Evolutionary conservation across 768 basidiomycete species (phyloP), one percentile per base, ranked within the genome.

Genomic region (Tricholomella constricta): DNA sequence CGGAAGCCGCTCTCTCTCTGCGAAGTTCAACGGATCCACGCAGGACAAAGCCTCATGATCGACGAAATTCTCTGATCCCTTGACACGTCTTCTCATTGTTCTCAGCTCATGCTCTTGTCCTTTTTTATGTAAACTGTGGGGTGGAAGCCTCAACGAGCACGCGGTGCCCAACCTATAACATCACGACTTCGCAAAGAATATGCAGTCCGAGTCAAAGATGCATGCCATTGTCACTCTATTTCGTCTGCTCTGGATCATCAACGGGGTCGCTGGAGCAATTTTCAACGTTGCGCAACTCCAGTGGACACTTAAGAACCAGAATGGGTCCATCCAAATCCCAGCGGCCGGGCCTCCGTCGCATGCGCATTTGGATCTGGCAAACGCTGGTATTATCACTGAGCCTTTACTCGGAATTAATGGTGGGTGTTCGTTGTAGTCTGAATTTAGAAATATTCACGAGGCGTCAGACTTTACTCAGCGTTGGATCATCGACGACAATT

Each of bases 401-500:
- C 81, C 82, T 8, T 62, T 83, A 26, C 66, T 80, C 8, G 80
- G 76, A 3, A 76, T 80, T 31, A 83, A 83, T 52, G 83, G 81
- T 80, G 20, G n/a, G 60, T 37, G 10, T 26, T 32, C 20, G 2
- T 9, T 19, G 7, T 34, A n/a, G 40, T 40, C 29, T 20, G 22
- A 29, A 10, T 41, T 31, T 19, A 14, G 4, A 17, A 48, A 36
- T 22, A 49, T 46, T 29, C 12, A 12, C 41, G 12, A 27, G 15
- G 25, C 41, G 19, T 10, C 43, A 82, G 80, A 84, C 51, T 81
- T 78, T 53, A 78, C 77, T 1, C 72, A 82, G 59, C 70, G 83
- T 55, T 83, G 81, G 82, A 69, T 84, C 42, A 72, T 74, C 26
- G 68, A 77, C 45, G 81, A 84, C 50, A 79, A 80, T 51, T 84